These are phyloP conservation scores for Hymenoscyphus salicellus DNA, from an alignment of 2,329 filamentous ascomycete genomes.

Conservation along the genomic window DNA sequence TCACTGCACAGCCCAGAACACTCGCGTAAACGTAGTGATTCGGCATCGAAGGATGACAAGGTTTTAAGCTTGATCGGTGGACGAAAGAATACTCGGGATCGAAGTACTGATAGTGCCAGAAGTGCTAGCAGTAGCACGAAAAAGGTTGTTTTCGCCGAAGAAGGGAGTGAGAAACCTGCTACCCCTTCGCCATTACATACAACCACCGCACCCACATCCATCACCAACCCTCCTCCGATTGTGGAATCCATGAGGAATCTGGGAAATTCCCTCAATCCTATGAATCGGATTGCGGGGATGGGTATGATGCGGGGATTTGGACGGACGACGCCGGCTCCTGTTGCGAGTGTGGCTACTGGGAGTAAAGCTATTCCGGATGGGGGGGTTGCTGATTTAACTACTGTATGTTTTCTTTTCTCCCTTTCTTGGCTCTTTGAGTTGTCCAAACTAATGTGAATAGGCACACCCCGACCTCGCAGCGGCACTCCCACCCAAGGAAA, in stretches of 20 bases:
- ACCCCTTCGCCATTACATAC: conserved; percentile 25
- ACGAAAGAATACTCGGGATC: conserved; percentile 60
- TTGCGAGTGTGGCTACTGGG: conserved; percentile 41
- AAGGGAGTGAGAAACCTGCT: conserved; percentile 38
- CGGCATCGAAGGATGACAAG: conserved; percentile 55
- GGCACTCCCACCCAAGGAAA: conserved; percentile 53
- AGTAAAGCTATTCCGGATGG: conserved; percentile 46
- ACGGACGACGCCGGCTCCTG: conserved; percentile 44
- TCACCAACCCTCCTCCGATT: conserved; percentile 55
- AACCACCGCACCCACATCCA: conserved; percentile 29
- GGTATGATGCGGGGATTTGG: conserved; percentile 74
- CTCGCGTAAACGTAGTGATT: conserved; percentile 34
- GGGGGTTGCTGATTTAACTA: conserved; percentile 50
- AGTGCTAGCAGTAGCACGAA: conserved; percentile 57
- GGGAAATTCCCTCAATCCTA: conserved; percentile 76
- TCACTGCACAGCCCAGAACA: conserved; percentile 44
- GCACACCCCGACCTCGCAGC: conserved; percentile 60
- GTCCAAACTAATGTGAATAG: conserved; percentile 38
- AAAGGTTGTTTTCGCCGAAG: conserved; percentile 51
- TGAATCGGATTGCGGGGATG: conserved; percentile 74
- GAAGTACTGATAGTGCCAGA: conserved; percentile 70
- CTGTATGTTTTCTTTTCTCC: conserved; percentile 43
- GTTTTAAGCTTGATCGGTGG: conserved; percentile 71
- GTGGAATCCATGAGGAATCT: conserved; percentile 81
- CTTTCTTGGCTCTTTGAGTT: conserved; percentile 4